Evolutionary conservation across 2,329 filamentous ascomycete genomes (phyloP).

Genomic region (Niveomyces coronatus): DNA sequence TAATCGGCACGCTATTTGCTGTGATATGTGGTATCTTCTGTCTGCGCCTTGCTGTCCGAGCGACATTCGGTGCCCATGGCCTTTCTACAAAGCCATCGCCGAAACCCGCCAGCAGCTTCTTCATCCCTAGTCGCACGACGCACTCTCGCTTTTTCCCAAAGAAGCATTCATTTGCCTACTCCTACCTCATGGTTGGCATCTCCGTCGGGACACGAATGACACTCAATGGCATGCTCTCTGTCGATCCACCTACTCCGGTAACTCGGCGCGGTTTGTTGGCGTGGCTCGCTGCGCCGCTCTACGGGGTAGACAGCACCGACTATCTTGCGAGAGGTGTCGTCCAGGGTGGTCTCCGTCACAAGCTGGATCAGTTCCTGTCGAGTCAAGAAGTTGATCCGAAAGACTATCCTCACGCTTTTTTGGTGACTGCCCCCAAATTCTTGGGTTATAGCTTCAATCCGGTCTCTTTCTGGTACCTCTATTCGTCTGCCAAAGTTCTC

Average conservation of each 20-base stretch:
- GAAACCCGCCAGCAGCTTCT: slow-evolving; percentile 27
- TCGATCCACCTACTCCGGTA: slow-evolving; percentile 16
- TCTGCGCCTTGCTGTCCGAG: background rate
- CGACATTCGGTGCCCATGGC: background rate
- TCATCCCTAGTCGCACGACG: slow-evolving; percentile 56
- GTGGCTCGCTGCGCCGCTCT: slow-evolving; percentile 38
- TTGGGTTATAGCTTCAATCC: slow-evolving; percentile 65
- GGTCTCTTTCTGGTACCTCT: slow-evolving; percentile 72
- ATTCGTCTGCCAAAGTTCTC: slow-evolving; percentile 45
- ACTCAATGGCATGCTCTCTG: slow-evolving; percentile 45
- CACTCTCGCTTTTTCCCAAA: slow-evolving; percentile 59
- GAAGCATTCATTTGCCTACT: slow-evolving; percentile 58
- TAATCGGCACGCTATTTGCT: background rate
- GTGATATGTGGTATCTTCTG: background rate
- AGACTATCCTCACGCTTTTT: slow-evolving; percentile 56
- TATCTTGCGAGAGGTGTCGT: slow-evolving; percentile 47
- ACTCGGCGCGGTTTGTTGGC: slow-evolving; percentile 14
- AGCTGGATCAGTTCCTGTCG: slow-evolving; percentile 48
- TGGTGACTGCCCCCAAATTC: slow-evolving; percentile 60
- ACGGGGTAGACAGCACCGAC: slow-evolving; percentile 47
- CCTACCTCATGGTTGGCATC: slow-evolving; percentile 32
- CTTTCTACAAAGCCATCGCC: slow-evolving; percentile 2
- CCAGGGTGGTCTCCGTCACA: slow-evolving; percentile 47
- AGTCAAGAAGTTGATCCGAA: slow-evolving; percentile 45
- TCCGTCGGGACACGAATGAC: background rate